These are phyloP conservation scores for Rhodotorula paludigena DNA, from an alignment of 768 basidiomycete genomes.

Conservation along the genomic window DNA sequence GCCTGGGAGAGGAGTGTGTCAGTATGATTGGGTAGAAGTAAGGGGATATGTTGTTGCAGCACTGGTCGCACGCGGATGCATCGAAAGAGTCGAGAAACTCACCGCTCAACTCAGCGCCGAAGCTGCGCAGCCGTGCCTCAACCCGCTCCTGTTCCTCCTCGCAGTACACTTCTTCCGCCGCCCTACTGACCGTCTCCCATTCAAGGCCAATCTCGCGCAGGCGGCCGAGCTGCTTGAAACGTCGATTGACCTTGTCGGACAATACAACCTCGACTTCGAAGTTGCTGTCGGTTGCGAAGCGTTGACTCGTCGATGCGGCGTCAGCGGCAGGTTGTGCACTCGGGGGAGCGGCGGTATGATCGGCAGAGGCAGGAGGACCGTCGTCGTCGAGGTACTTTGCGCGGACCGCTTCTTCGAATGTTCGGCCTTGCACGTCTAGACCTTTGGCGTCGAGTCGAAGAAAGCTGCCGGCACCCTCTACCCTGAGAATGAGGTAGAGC, in stretches of 20 bases:
- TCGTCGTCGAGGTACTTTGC: conserved; percentile 68
- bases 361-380: neutral
- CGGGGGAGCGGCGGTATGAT: conserved; percentile 45
- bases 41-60: neutral
- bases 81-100: neutral
- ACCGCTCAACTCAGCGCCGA: conserved; percentile 2
- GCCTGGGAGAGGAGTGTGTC: neutral
- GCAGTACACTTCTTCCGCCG: conserved; percentile 46
- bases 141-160: conserved; percentile 47
- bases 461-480: conserved; percentile 66
- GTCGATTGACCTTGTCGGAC: conserved; percentile 69
- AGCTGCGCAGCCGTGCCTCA: conserved; percentile 32
- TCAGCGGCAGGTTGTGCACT: conserved; percentile 45
- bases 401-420: conserved; percentile 69
- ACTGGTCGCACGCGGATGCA: too few species aligned
- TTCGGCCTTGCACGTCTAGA: conserved; percentile 51
- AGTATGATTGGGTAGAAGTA: too few species aligned
- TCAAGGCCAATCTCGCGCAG: conserved; percentile 79
- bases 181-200: conserved; percentile 56
- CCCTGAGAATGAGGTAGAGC: neutral
- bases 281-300: conserved; percentile 75
- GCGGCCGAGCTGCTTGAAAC: conserved; percentile 61
- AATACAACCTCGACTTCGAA: conserved; percentile 83
- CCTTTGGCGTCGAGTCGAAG: conserved; percentile 59
- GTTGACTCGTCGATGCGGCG: conserved; percentile 59